Conservation (phyloP, 176 grass and related monocot genomes). For the Urochloa ruziziensis region DNA sequence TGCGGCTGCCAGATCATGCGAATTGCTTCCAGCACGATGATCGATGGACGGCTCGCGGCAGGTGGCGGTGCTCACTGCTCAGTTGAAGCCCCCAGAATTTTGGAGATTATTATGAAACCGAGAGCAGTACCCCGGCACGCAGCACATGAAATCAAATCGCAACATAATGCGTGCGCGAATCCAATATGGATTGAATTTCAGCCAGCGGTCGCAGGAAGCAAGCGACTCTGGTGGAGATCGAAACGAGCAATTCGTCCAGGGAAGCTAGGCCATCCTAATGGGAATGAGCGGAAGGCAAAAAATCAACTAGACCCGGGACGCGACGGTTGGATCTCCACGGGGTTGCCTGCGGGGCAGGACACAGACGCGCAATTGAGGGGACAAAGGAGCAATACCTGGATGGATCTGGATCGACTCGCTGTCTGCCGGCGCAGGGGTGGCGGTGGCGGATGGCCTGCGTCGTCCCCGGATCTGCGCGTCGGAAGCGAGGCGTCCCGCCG, state of each 20-base stretch:
- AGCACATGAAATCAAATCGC: not conserved
- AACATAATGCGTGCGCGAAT: not conserved
- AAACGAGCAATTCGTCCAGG: not conserved
- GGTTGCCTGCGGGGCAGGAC: not conserved
- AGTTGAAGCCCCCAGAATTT: not conserved
- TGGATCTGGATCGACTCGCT: slow-evolving; percentile 18
- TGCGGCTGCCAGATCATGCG: not conserved
- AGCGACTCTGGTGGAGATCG: too few relatives aligned
- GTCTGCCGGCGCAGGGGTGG: not conserved
- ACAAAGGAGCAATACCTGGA: not conserved
- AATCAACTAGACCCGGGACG: not conserved
- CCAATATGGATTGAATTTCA: not conserved
- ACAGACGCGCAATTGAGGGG: not conserved
- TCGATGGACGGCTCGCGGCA: not conserved
- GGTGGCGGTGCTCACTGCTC: not conserved
- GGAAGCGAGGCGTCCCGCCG: not conserved
- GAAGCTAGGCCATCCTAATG: not conserved
- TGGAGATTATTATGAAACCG: not conserved
- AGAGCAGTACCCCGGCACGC: not conserved
- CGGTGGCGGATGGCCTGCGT: not conserved
- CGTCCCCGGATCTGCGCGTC: not conserved
- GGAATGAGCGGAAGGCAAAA: not conserved
- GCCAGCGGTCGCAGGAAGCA: not conserved
- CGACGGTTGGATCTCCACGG: not conserved
- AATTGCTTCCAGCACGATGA: not conserved